These are phyloP conservation scores for Quercus dentata DNA, from an alignment of 306 rosid genomes.

Conservation along the genomic window DNA sequence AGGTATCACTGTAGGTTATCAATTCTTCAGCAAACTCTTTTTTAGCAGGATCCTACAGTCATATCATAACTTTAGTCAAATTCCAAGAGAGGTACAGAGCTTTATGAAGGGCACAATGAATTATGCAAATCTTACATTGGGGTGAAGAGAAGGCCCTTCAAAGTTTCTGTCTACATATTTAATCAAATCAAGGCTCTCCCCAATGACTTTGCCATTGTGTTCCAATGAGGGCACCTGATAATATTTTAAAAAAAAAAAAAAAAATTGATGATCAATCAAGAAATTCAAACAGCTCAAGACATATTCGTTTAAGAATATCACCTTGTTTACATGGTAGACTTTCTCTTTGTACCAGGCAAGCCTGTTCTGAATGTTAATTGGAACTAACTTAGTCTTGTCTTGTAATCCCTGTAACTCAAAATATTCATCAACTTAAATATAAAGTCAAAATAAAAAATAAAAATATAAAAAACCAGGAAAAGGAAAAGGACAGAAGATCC, in stretches of 20 bases:
- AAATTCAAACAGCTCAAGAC: background rate
- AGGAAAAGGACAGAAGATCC: no score
- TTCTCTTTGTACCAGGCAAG: constrained; percentile 87
- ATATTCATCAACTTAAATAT: background rate
- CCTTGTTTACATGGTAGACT: constrained; percentile 64
- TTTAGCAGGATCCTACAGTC: constrained; percentile 52
- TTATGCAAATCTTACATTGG: constrained; percentile 38
- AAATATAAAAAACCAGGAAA: no score
- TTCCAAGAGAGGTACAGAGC: background rate
- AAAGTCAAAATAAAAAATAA: no score
- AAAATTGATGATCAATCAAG: background rate
- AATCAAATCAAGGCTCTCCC: constrained; percentile 85
- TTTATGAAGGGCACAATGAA: background rate
- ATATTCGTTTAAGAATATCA: background rate
- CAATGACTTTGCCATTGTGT: constrained; percentile 76
- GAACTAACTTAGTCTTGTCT: constrained; percentile 63
- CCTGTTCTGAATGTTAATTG: constrained; percentile 53
- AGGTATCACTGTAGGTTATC: constrained; percentile 43
- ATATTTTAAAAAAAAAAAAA: background rate
- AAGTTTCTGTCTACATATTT: constrained; percentile 64
- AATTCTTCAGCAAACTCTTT: constrained; percentile 48
- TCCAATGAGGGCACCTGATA: constrained; percentile 79
- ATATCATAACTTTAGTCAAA: background rate
- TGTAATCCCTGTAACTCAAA: constrained; percentile 55
- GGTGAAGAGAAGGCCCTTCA: constrained; percentile 55